A percentile compares a stretch with the other conserved stretches of the same genome.
Conservation (phyloP, 2,329 filamentous ascomycete species). For the Alternaria sp. region DNA sequence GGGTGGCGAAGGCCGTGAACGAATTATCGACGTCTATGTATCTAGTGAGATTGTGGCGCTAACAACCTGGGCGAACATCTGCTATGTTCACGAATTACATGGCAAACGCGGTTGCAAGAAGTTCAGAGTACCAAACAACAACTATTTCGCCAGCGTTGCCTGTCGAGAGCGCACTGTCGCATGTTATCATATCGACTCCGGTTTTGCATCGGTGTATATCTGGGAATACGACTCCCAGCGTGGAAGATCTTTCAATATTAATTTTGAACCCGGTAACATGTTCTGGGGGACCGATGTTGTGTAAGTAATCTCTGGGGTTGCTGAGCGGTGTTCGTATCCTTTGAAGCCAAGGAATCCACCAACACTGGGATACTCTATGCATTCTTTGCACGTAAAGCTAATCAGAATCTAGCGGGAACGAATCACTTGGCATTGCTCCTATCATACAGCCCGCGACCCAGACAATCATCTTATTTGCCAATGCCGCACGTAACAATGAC, state of each 20-base stretch:
- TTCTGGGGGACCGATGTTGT: background rate
- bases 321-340: background rate
- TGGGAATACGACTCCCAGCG: conserved; percentile 37
- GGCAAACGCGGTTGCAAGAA: conserved; percentile 14
- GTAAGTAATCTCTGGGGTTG: conserved; percentile 1
- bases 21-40: conserved; percentile 16
- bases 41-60: conserved; percentile 37
- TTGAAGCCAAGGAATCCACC: background rate
- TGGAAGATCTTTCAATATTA: conserved; percentile 29
- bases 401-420: background rate
- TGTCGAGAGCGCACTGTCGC: conserved; percentile 32
- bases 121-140: conserved; percentile 25
- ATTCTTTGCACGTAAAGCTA: background rate
- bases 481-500: background rate
- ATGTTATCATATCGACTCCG: conserved; percentile 12
- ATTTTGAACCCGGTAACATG: background rate
- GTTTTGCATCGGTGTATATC: conserved; percentile 25
- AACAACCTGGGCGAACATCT: conserved; percentile 13
- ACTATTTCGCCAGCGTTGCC: conserved; percentile 7
- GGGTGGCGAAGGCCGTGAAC: conserved; percentile 29
- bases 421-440: background rate
- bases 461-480: conserved; percentile 17
- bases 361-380: background rate
- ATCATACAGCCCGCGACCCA: conserved; percentile 18
- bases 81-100: conserved; percentile 30